Conservation (phyloP, 768 basidiomycete species). For the Russula vinacea region DNA sequence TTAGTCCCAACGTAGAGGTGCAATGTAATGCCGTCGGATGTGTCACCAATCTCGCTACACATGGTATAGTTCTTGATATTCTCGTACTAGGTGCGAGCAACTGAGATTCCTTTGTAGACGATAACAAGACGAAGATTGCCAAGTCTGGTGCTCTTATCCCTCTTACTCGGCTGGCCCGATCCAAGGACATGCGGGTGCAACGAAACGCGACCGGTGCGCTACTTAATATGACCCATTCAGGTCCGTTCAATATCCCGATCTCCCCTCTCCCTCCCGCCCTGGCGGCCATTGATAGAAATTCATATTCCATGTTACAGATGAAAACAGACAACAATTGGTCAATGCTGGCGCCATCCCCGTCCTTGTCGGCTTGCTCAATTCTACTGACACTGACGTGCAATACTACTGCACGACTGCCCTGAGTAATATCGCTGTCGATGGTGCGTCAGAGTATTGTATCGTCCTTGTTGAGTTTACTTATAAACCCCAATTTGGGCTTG, state of each 20-base stretch:
- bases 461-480: slow-evolving; percentile 10
- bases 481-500: background rate
- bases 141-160: slow-evolving; percentile 99
- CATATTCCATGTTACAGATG: slow-evolving; percentile 54
- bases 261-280: background rate
- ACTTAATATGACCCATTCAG: slow-evolving; percentile 99
- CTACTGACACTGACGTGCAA: slow-evolving; percentile 98
- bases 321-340: slow-evolving; percentile 97
- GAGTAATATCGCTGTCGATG: slow-evolving; percentile 98
- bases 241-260: slow-evolving; percentile 43
- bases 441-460: slow-evolving; percentile 38
- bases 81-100: slow-evolving; percentile 1
- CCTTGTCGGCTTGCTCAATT: slow-evolving; percentile 88
- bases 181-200: slow-evolving; percentile 99
- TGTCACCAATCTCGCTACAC: slow-evolving; percentile 97
- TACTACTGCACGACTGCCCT: slow-evolving; percentile 99
- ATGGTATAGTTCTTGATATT: slow-evolving; percentile 56
- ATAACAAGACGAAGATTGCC: slow-evolving; percentile 99
- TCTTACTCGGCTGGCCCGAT: slow-evolving; percentile 90
- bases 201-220: slow-evolving; percentile 97
- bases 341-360: slow-evolving; percentile 98
- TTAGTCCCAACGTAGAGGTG: slow-evolving; percentile 97
- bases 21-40: slow-evolving; percentile 99
- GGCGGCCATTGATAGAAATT: background rate
- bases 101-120: slow-evolving; percentile 54